Base-by-base conservation (phyloP, 345 rosid genomes). In the Euphorbia pulcherrima region DNA sequence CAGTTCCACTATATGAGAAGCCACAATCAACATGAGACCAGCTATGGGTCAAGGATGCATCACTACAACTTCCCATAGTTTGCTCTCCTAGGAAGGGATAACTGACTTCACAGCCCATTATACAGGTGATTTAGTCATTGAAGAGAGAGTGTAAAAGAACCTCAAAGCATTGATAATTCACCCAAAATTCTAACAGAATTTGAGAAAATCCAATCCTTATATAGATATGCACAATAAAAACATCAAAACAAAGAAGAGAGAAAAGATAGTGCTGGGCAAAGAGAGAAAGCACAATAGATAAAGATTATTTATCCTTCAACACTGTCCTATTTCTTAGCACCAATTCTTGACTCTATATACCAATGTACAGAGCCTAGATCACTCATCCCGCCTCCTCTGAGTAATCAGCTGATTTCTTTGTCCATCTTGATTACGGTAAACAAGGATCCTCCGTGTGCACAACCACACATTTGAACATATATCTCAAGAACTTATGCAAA, bases 311-410 rank as follows among this genome's bases (percentile, higher is more conserved):
- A n/a, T n/a, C n/a, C n/a, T n/a, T n/a, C n/a, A n/a, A n/a, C n/a
- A n/a, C 14, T 68, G 3, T 33, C 35, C 46, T 60, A 13, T 46
- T 62, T 69, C 65, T 23, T 67, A n/a, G 46, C 61, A 46, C 59
- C 52, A 11, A n/a, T 65, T 44, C 73, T 67, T 47, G 58, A 60
- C 67, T 47, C 60, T 60, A 66, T 23, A 40, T 39, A 54, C 44
- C 58, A 41, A 46, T 54, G 51, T 10, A 69, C 39, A 37, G 37
- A 77, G 62, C 33, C 59, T 64, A 69, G 29, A 23, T 70, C 68
- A 50, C 67, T 68, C 70, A 46, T 70, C 78, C 80, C 76, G 68
- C 78, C 80, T 73, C 81, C 68, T 69, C 52, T 58, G 67, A 48
- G 67, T 50, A 71, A 37, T 41, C 5, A 37, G 61, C 37, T 65